A percentile compares a stretch with the other conserved stretches of the same genome.
Conservation (phyloP, 176 grass and related monocot genomes). For the Olyra latifolia region DNA sequence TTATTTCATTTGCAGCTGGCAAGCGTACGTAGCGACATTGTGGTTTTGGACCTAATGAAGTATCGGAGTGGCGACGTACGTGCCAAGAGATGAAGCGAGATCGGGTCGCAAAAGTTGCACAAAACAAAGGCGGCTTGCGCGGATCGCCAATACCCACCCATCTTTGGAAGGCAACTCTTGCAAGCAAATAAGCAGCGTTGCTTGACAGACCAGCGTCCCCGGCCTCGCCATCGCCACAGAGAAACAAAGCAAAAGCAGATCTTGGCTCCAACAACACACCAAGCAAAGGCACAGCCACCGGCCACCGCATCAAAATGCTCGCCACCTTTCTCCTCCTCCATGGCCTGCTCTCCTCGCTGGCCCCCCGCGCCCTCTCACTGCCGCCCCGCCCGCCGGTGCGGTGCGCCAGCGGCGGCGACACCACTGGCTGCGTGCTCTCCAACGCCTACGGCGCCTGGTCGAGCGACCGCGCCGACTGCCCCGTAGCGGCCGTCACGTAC, state of each 20-base stretch:
- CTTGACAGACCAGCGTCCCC: not conserved
- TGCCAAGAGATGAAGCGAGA: not conserved
- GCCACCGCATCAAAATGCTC: no score
- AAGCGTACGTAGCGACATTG: no score
- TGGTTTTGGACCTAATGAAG: no score
- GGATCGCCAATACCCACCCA: not conserved
- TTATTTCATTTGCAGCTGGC: no score
- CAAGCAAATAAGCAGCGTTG: not conserved
- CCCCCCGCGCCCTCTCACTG: constrained; percentile 19
- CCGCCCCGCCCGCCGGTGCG: constrained; percentile 59
- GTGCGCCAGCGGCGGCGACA: not conserved
- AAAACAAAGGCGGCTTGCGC: not conserved
- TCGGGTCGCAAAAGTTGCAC: not conserved
- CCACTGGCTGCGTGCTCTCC: constrained; percentile 49
- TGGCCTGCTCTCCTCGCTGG: not conserved
- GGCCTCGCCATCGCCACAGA: not conserved
- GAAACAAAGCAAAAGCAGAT: constrained; percentile 21
- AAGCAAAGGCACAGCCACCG: constrained; percentile 23
- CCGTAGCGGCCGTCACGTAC: constrained; percentile 45
- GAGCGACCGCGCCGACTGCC: constrained; percentile 65
- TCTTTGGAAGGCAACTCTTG: constrained; percentile 32
- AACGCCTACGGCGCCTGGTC: constrained; percentile 83
- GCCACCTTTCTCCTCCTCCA: not conserved
- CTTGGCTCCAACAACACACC: no score
- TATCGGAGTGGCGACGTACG: no score